phyloP scores from a whole-genome alignment of 73 alveolate genomes.

The Paramecium biaurelia region DNA sequence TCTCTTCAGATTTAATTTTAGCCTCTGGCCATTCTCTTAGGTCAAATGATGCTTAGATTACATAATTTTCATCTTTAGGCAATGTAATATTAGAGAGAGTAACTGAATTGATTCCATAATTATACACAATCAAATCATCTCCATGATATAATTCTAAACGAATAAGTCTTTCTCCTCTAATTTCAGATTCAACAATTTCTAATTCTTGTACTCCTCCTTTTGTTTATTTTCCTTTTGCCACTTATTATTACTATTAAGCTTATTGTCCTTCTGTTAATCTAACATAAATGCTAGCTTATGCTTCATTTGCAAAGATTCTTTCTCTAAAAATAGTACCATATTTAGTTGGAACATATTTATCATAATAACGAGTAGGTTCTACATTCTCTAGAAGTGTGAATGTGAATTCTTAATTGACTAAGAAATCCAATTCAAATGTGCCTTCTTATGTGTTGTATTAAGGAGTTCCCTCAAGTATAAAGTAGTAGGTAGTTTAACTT shows the following conservation, averaged over 20 bases:
- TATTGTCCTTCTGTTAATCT: slow-evolving; percentile 30
- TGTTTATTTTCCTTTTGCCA: slow-evolving; percentile 42
- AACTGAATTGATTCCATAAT: slow-evolving; percentile 76
- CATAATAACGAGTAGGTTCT: slow-evolving; percentile 82
- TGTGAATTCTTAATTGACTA: slow-evolving; percentile 64
- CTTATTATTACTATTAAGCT: slow-evolving; percentile 29
- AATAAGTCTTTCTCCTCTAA: slow-evolving; percentile 63
- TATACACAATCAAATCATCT: slow-evolving; percentile 65
- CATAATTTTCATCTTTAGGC: slow-evolving; percentile 61
- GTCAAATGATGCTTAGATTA: slow-evolving; percentile 77
- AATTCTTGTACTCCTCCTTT: slow-evolving; percentile 59
- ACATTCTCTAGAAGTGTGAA: slow-evolving; percentile 71
- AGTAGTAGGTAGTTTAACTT: slow-evolving; percentile 65
- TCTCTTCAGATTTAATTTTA: slow-evolving; percentile 52
- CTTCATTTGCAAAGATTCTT: slow-evolving; percentile 78
- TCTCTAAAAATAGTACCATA: slow-evolving; percentile 91
- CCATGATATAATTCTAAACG: slow-evolving; percentile 73
- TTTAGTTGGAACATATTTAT: slow-evolving; percentile 78
- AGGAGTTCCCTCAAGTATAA: slow-evolving; percentile 73
- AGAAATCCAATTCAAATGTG: slow-evolving; percentile 68
- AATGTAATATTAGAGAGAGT: slow-evolving; percentile 73
- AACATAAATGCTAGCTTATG: slow-evolving; percentile 67
- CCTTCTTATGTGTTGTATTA: slow-evolving; percentile 76
- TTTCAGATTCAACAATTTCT: slow-evolving; percentile 68
- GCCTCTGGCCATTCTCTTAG: slow-evolving; percentile 86